Evolutionary conservation across 345 rosid genomes (phyloP), one percentile per base, ranked within the genome.

Genomic region (Rhizophora mangle): DNA sequence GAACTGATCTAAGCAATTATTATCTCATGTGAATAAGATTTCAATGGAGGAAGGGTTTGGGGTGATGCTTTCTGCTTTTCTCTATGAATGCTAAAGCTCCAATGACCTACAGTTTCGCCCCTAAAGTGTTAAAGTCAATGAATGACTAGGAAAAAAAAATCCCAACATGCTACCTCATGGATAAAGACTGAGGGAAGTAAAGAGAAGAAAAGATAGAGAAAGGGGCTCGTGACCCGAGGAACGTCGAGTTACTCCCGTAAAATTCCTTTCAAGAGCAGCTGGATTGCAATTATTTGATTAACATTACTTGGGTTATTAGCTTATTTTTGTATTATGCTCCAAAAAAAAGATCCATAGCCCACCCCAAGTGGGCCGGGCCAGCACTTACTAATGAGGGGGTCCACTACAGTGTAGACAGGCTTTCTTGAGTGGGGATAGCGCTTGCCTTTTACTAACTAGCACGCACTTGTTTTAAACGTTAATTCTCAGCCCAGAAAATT

Each of bases 81-180:
- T 70, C 72, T 64, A 61, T 24, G 68, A 46, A 63, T 55, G 63
- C 59, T 75, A 54, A 75, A 72, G 77, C 71, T 71, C 62, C 73
- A 82, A 82, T 78, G 67, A 81, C 80, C 85, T 76, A 76, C 78
- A 60, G 74, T 67, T 49, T 69, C 80, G 78, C 47, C 47, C 13
- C 47, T 13, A 3, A 43, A 43, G 6, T 60, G 71, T n/a, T n/a
- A 76, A 87, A 83, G 85, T 78, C 84, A 81, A 86, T 82, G 84
- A 60, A 81, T 69, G 63, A 65, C 55, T 5, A 64, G 52, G 60
- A 78, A 70, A 31, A 31, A 76, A 81, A 73, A 78, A 81, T 60
- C 74, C 72, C 80, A 74, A 69, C 76, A 76, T 74, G 79, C 68
- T 68, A 70, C 62, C 76, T 49, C 74, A 58, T 68, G 63, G 53